phyloP scores from a whole-genome alignment of 495 filamentous ascomycete genomes.

The Penicillium steckii region DNA sequence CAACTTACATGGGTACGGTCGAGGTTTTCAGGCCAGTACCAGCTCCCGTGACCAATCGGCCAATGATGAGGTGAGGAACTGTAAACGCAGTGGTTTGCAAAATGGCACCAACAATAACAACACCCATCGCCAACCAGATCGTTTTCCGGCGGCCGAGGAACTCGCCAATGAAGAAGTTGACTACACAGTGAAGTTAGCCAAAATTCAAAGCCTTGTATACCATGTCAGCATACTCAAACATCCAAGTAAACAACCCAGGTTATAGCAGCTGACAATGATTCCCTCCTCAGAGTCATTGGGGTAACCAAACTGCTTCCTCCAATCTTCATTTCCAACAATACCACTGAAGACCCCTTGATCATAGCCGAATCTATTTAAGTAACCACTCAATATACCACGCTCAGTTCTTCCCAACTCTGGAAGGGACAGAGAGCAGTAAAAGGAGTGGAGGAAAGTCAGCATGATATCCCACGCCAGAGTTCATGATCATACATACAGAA shows the following conservation, averaged over 20 bases:
- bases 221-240: slow-evolving; percentile 28
- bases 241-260: slow-evolving; percentile 50
- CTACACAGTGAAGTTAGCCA: background rate
- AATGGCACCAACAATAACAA: slow-evolving; percentile 42
- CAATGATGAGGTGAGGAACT: slow-evolving; percentile 48
- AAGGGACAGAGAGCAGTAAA: background rate
- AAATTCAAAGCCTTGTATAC: background rate
- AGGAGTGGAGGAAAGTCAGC: background rate
- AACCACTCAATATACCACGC: background rate
- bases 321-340: slow-evolving; percentile 48
- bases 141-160: slow-evolving; percentile 43
- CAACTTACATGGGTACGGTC: slow-evolving; percentile 41
- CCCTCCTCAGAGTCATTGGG: slow-evolving; percentile 43
- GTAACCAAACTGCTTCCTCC: slow-evolving; percentile 41
- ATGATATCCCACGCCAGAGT: background rate
- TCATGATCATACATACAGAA: slow-evolving; percentile 1
- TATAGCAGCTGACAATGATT: slow-evolving; percentile 51
- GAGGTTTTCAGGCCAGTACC: slow-evolving; percentile 50
- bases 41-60: slow-evolving; percentile 47
- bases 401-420: background rate
- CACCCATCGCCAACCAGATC: slow-evolving; percentile 41
- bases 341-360: slow-evolving; percentile 57
- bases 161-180: slow-evolving; percentile 49
- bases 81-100: slow-evolving; percentile 44
- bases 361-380: slow-evolving; percentile 34